phyloP scores from a whole-genome alignment of 1,284 basidiomycete species.

The Malassezia sp. region DNA sequence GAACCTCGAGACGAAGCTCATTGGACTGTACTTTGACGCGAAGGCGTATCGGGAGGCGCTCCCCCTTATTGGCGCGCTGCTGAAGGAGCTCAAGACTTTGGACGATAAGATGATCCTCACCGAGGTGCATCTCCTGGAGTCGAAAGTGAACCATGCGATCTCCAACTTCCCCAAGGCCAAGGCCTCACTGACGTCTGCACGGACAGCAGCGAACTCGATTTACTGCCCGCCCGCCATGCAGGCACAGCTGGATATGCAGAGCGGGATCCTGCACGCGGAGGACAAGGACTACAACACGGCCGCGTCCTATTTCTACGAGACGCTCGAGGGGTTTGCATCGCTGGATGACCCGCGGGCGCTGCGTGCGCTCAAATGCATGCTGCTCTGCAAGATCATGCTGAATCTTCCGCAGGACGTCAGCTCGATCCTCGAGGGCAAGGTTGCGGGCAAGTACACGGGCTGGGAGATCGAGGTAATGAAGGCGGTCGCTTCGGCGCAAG shows the following conservation, averaged over 20 bases:
- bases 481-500: conserved; percentile 81
- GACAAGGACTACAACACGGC: conserved; percentile 95
- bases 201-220: conserved; percentile 90
- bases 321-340: conserved; percentile 74
- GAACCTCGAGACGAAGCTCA: conserved; percentile 79
- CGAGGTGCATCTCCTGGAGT: conserved; percentile 88
- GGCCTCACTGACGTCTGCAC: conserved; percentile 78
- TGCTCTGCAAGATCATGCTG: conserved; percentile 95
- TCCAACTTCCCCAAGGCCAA: conserved; percentile 91
- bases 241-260: conserved; percentile 81
- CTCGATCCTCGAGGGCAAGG: conserved; percentile 71
- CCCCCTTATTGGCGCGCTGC: conserved; percentile 66
- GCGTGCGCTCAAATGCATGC: conserved; percentile 90
- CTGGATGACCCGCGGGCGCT: conserved; percentile 56
- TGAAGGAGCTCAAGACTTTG: conserved; percentile 78
- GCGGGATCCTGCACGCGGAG: conserved; percentile 82
- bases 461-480: conserved; percentile 86
- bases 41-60: conserved; percentile 69
- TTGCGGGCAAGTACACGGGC: conserved; percentile 69
- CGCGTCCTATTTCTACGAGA: conserved; percentile 95
- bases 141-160: conserved; percentile 75
- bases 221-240: conserved; percentile 92
- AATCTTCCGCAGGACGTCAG: conserved; percentile 86
- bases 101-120: conserved; percentile 98
- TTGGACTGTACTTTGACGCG: conserved; percentile 67